These are phyloP conservation scores for Pseudogymnoascus sp. DNA, from an alignment of 2,329 filamentous ascomycete genomes.

Conservation along the genomic window DNA sequence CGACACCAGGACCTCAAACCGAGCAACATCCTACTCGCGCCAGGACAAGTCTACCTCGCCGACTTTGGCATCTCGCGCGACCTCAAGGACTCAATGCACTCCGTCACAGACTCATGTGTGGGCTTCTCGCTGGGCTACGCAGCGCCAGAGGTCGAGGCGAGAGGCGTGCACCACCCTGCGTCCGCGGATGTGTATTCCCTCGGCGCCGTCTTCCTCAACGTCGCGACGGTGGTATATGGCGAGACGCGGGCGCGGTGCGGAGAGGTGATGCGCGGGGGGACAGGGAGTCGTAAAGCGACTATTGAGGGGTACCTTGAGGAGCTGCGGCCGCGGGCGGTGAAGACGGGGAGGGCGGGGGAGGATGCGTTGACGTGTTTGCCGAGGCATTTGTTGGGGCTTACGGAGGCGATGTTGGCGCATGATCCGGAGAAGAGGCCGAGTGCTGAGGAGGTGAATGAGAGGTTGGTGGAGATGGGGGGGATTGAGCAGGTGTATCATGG, in stretches of 20 bases:
- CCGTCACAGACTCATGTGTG: constrained; percentile 34
- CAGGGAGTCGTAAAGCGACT: constrained; percentile 29
- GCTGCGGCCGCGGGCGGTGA: constrained; percentile 13
- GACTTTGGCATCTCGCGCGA: constrained; percentile 45
- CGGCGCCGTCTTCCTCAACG: constrained; percentile 39
- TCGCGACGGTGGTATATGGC: constrained; percentile 38
- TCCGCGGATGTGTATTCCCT: constrained; percentile 43
- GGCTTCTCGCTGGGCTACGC: constrained; percentile 40
- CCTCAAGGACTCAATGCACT: constrained; percentile 38
- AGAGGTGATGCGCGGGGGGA: constrained; percentile 28
- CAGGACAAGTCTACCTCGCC: constrained; percentile 40
- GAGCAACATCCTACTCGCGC: constrained; percentile 40
- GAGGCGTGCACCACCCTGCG: constrained; percentile 38
- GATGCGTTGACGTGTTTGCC: constrained; percentile 20
- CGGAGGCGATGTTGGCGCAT: constrained; percentile 45
- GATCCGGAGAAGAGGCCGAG: constrained; percentile 43
- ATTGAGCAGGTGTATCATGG: constrained; percentile 42
- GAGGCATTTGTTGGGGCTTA: constrained; percentile 35
- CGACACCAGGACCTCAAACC: constrained; percentile 43
- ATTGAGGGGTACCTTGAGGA: constrained; percentile 16
- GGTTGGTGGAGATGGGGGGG: constrained; percentile 39
- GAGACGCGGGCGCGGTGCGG: constrained; percentile 35
- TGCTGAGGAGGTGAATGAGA: constrained; percentile 43
- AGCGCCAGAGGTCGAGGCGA: constrained; percentile 36
- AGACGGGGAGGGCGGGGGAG: constrained; percentile 14